Evolutionary conservation across 768 basidiomycete genomes (phyloP).

Genomic region (Calocera viscosa): DNA sequence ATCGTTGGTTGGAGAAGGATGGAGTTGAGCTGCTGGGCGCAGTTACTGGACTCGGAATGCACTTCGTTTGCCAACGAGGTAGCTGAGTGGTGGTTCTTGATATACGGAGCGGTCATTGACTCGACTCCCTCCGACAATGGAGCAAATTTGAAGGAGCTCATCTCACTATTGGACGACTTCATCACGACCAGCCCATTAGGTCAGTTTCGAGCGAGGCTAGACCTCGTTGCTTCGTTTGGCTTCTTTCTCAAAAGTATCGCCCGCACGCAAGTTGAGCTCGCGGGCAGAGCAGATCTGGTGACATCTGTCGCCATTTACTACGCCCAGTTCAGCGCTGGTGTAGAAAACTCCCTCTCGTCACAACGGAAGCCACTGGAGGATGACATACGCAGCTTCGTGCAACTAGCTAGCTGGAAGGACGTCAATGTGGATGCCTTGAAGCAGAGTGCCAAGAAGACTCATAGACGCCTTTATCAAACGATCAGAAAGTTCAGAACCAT

Average conservation of each 20-base stretch:
- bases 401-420: constrained; percentile 97
- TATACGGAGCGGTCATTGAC: constrained; percentile 44
- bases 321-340: constrained; percentile 39
- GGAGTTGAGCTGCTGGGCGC: constrained; percentile 79
- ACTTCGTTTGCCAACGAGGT: constrained; percentile 32
- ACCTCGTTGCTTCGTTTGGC: constrained; percentile 57
- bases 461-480: constrained; percentile 79
- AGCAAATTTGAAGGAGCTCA: constrained; percentile 49
- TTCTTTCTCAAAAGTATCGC: constrained; percentile 34
- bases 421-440: constrained; percentile 87
- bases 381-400: constrained; percentile 73
- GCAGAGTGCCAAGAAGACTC: constrained; percentile 79
- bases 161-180: constrained; percentile 72
- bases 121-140: constrained; percentile 30
- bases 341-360: constrained; percentile 39
- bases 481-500: constrained; percentile 86
- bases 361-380: constrained; percentile 58
- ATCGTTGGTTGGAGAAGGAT: constrained; percentile 85
- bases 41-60: constrained; percentile 48
- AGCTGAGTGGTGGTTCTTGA: constrained; percentile 79
- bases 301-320: constrained; percentile 51
- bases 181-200: constrained; percentile 66
- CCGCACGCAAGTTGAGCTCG: constrained; percentile 34
- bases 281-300: constrained; percentile 40
- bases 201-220: constrained; percentile 58